Percentiles rank a stretch among this genome's conserved stretches.
These are phyloP conservation scores for Acer campestre DNA, from an alignment of 345 rosid genomes.

Conservation along the genomic window DNA sequence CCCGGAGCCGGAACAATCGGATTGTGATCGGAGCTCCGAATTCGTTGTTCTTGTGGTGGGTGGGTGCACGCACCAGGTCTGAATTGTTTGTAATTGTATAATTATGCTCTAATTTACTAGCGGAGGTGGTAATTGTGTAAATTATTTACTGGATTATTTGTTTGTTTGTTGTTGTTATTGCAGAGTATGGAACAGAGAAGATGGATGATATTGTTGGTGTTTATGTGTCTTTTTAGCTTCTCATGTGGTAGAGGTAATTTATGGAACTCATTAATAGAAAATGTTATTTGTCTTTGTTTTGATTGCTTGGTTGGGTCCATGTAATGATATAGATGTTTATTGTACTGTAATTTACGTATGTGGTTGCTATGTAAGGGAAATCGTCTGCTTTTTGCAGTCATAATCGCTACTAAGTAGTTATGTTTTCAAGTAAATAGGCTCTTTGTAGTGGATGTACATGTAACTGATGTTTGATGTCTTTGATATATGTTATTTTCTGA, in stretches of 20 bases:
- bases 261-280: not conserved
- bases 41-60: not conserved
- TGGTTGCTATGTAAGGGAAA: not conserved
- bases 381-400: not conserved
- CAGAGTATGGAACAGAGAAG: slow-evolving; percentile 52
- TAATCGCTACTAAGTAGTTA: not conserved
- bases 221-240: slow-evolving; percentile 32
- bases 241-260: slow-evolving; percentile 52
- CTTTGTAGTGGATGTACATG: not conserved
- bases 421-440: not conserved
- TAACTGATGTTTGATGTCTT: not conserved
- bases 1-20: not conserved
- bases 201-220: slow-evolving; percentile 36
- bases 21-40: slow-evolving; percentile 3
- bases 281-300: not conserved
- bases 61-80: not conserved
- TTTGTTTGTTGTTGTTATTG: not conserved
- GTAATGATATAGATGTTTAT: not conserved
- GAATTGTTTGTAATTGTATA: not conserved
- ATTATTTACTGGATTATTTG: not conserved
- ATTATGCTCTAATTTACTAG: not conserved
- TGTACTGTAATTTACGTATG: not conserved
- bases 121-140: not conserved
- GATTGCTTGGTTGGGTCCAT: not conserved
- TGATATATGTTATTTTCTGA: not conserved